Percentiles rank a stretch among this genome's conserved stretches.
Evolutionary conservation across 176 grass and related monocot species (phyloP).

Genomic region (Eragrostis curvula): DNA sequence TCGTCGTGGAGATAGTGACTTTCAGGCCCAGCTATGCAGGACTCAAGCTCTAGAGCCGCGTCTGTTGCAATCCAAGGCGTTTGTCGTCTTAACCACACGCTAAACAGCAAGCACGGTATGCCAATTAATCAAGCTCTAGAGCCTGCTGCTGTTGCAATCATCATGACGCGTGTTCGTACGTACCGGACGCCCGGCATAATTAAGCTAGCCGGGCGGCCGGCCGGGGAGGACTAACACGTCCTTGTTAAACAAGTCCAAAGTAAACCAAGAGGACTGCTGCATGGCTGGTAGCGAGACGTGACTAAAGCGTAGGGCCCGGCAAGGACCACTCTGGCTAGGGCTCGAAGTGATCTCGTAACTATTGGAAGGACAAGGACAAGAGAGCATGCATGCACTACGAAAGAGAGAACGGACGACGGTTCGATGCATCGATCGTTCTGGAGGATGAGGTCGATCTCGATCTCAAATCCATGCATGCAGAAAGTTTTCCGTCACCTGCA

Average conservation of each 20-base stretch:
- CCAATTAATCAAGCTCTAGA: not conserved
- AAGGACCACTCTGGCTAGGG: not conserved
- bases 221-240: not conserved
- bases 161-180: not conserved
- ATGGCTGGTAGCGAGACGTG: not conserved
- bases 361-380: not conserved
- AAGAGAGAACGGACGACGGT: too few species aligned
- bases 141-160: not conserved
- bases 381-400: too few species aligned
- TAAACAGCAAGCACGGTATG: not conserved
- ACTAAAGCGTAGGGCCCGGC: not conserved
- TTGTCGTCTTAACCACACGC: too few species aligned
- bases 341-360: not conserved
- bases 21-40: too few species aligned
- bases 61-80: too few species aligned
- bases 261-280: not conserved
- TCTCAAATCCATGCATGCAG: not conserved
- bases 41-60: too few species aligned
- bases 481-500: not conserved
- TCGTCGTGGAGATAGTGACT: too few species aligned
- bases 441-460: not conserved
- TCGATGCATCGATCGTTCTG: not conserved
- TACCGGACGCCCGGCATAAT: not conserved
- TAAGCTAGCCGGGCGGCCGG: not conserved
- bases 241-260: not conserved